Evolutionary conservation across 352 stramenopile species (phyloP), one percentile per base, ranked within the genome.

Genomic region (Globisporangium recalcitrans): DNA sequence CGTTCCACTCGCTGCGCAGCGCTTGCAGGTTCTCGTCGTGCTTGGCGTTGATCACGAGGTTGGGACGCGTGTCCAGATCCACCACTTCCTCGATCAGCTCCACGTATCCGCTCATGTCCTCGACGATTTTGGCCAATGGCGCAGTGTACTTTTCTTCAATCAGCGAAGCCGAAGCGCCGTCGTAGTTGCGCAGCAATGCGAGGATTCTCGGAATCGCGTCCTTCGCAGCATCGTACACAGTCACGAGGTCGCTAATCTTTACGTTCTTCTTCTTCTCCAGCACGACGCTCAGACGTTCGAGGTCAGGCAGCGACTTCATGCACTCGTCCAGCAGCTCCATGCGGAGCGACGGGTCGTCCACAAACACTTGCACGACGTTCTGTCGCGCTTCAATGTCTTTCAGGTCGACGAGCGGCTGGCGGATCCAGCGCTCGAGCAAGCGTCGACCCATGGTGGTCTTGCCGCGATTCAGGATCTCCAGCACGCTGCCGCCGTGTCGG

Each of bases 401-500:
- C 1, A 96, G 68, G 62, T 98, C 77, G 0, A 98, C 68, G 22
- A 99, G 80, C 22, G 98, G 98, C 74, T 99, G 96, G 49, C 95
- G 81, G 53, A 99, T 90, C 97, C 97, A 99, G n/a, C 94, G 80
- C 72, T 98, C 88, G 26, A 99, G 78, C 24, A 98, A 69, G 0
- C 90, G 78, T 58, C 82, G 81, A 0, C 97, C 97, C 91, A 99
- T 98, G 16, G 78, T 71, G 4, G 96, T 99, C 66, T 97, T 95
- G 60, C 91, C 96, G 46, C 94, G 82, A 73, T 98, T 98, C 21
- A 99, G 77, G 31, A 99, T 88, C 53, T 97, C 94, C 64, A 93
- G 85, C 0, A 99, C 73, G 58, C 91, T 98, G 31, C 86, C 79
- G 42, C 82, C 85, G 21, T 88, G 72, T 0, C 73, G 74, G 22